Evolutionary conservation across 495 filamentous ascomycete genomes (phyloP).

Genomic region (Xylaria longipes): DNA sequence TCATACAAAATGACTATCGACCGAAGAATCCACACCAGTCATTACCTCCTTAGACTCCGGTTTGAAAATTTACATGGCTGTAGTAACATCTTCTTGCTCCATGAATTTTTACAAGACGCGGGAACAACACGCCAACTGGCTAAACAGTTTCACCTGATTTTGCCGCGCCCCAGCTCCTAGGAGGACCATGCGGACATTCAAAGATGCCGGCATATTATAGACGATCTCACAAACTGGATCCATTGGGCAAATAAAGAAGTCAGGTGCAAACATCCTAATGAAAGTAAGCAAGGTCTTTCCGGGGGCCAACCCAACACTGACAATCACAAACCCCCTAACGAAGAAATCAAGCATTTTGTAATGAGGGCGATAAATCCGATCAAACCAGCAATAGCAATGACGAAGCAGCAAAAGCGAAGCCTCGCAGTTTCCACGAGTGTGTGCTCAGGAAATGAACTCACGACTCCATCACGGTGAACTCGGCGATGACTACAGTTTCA

Average conservation of each 20-base stretch:
- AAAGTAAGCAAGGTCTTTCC: neutral
- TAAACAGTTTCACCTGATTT: no score
- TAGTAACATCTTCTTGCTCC: neutral
- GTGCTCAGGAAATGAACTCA: neutral
- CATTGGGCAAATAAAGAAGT: neutral
- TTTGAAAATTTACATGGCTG: no score
- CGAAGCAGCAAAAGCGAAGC: no score
- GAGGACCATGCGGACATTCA: neutral
- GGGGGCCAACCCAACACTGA: neutral
- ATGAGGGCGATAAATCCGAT: neutral
- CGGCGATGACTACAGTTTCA: neutral
- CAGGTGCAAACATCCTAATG: neutral
- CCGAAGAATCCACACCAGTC: no score
- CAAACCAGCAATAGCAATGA: neutral
- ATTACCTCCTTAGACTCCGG: no score
- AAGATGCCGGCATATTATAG: neutral
- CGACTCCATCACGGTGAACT: neutral
- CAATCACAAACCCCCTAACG: neutral
- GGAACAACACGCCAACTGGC: no score
- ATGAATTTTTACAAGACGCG: neutral
- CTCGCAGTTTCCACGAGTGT: no score
- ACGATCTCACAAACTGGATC: neutral
- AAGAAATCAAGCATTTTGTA: neutral
- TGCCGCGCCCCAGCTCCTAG: no score
- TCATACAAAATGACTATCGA: neutral